Conservation (phyloP, 208 protist species). For the Leishmania amazonensis region DNA sequence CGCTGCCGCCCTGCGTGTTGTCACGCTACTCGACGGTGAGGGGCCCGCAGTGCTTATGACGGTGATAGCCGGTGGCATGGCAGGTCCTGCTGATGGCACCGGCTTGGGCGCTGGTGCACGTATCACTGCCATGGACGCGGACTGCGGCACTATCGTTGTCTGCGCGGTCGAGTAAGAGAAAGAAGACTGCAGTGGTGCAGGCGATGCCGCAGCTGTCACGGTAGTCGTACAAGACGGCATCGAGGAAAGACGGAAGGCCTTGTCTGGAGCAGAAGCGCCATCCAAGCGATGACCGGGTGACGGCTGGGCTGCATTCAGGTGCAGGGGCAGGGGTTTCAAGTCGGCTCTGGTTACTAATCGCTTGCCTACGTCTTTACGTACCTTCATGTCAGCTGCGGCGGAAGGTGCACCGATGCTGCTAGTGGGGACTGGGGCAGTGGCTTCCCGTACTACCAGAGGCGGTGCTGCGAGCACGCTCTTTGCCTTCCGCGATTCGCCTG, state of each 20-base stretch:
- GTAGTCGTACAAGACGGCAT: neutral
- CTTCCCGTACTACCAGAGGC: neutral
- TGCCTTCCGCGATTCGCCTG: neutral
- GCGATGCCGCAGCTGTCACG: neutral
- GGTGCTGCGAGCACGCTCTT: neutral
- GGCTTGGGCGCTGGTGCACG: neutral
- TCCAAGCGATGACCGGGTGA: neutral
- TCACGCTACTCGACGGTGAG: conserved; percentile 16
- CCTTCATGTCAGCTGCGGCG: neutral
- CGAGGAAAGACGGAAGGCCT: neutral
- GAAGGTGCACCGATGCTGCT: neutral
- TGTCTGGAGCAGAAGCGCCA: neutral
- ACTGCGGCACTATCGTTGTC: neutral
- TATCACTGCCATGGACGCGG: neutral
- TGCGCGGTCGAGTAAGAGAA: neutral
- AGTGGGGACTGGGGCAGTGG: neutral
- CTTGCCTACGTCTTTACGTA: neutral
- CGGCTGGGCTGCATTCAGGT: neutral
- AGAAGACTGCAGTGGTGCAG: neutral
- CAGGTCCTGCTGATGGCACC: neutral
- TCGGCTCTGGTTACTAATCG: neutral
- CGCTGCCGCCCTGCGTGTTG: conserved; percentile 11
- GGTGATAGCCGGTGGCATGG: neutral
- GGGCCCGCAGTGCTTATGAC: neutral
- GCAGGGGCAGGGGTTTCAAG: neutral